A percentile compares a stretch with the other conserved stretches of the same genome.
These are phyloP conservation scores for Xerocomus nothofagi DNA, from an alignment of 1,284 basidiomycete species.

Conservation along the genomic window DNA sequence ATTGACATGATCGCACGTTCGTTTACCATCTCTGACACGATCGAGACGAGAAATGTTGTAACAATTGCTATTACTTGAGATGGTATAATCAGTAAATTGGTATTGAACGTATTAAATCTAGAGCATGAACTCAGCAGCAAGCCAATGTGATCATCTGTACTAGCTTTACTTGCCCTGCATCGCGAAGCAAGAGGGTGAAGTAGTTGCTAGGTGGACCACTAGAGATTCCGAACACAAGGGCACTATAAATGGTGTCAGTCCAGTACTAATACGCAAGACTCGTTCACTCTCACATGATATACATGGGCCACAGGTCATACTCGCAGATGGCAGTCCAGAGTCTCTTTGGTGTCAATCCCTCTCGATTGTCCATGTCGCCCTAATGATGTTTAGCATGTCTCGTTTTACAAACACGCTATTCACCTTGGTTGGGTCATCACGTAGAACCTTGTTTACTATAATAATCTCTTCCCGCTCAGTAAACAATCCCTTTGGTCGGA, in stretches of 20 bases:
- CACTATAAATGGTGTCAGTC: slow-evolving; percentile 28
- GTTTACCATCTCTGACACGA: slow-evolving; percentile 48
- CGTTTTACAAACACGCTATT: not conserved
- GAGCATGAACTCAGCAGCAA: not conserved
- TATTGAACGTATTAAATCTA: slow-evolving; percentile 59
- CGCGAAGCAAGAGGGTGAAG: slow-evolving; percentile 59
- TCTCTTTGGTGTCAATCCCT: slow-evolving; percentile 57
- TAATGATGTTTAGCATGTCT: slow-evolving; percentile 14
- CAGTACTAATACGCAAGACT: not conserved
- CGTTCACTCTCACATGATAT: slow-evolving; percentile 45
- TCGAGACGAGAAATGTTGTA: slow-evolving; percentile 44
- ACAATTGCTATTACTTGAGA: slow-evolving; percentile 44
- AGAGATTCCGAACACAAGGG: slow-evolving; percentile 50
- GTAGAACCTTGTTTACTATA: slow-evolving; percentile 55
- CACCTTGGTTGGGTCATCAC: slow-evolving; percentile 70
- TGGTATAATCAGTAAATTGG: slow-evolving; percentile 64
- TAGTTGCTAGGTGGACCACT: slow-evolving; percentile 51
- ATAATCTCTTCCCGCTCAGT: slow-evolving; percentile 55
- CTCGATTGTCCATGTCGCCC: slow-evolving; percentile 78
- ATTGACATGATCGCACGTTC: slow-evolving; percentile 49
- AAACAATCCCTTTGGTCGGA: slow-evolving; percentile 72
- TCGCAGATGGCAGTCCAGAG: slow-evolving; percentile 60
- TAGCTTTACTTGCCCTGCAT: slow-evolving; percentile 44
- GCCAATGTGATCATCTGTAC: not conserved
- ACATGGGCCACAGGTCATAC: slow-evolving; percentile 72